Conservation (phyloP, 345 rosid species). For the Viola odorata region DNA sequence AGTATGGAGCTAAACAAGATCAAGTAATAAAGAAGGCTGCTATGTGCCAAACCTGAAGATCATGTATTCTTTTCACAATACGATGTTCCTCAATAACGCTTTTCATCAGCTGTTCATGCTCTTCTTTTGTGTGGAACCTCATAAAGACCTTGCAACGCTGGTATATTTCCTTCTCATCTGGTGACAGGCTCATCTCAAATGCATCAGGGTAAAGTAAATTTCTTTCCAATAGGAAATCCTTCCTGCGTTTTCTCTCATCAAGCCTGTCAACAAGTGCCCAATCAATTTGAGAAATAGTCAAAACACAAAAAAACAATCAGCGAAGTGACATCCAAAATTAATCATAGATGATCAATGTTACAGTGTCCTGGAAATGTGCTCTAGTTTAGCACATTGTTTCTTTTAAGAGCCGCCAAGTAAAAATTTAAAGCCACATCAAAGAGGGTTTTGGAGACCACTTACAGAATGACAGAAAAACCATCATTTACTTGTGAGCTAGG, state of each 20-base stretch:
- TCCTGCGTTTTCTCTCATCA: constrained; percentile 95
- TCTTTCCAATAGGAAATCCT: constrained; percentile 80
- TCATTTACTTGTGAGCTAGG: neutral
- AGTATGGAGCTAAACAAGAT: neutral
- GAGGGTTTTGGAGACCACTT: neutral
- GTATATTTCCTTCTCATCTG: constrained; percentile 64
- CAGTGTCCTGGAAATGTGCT: neutral
- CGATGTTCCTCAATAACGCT: constrained; percentile 64
- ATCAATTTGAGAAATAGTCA: neutral
- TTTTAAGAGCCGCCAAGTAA: neutral
- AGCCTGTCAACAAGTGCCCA: constrained; percentile 48
- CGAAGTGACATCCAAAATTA: neutral
- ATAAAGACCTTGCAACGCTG: constrained; percentile 69
- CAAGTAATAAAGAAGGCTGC: no score
- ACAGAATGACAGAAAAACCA: constrained; percentile 4
- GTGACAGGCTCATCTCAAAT: constrained; percentile 61
- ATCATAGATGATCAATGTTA: neutral
- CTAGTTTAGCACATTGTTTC: neutral
- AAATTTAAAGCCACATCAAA: no score
- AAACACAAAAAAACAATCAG: neutral
- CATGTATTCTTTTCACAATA: constrained; percentile 67
- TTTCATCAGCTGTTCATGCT: constrained; percentile 65
- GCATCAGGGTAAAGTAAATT: constrained; percentile 67
- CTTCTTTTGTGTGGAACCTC: constrained; percentile 81
- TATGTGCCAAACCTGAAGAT: constrained; percentile 64